Base-by-base conservation (phyloP, 208 protist species). In the Herpetomonas samuelpessoai region DNA sequence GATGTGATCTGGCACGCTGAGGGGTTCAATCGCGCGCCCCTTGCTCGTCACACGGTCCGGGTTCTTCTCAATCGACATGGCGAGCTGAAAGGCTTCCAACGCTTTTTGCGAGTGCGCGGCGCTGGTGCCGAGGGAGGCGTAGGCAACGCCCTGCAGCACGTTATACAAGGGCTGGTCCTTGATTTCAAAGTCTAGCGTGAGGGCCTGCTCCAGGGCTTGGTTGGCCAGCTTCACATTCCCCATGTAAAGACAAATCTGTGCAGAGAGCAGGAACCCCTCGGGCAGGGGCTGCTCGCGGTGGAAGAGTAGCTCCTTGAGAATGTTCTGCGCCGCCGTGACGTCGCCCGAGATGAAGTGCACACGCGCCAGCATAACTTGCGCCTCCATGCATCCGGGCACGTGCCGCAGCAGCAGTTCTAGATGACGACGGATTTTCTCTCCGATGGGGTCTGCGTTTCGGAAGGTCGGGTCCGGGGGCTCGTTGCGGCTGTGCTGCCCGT, bases 161-260 rank as follows among this genome's bases (percentile, higher is more conserved):
- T 97, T 92, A 68, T 97, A 98, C 3, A 87, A 63, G 9, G 94
- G 86, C 62, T 87, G 80, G 60, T 98, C 89, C 55, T 95, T 89
- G 21, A 98, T 63, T 28, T 91, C 78, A 76, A 98, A 98, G 66
- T 98, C 88, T 27, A 96, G 73, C 9, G 84, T 95, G 28, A 97
- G 74, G 12, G 93, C 96, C 66, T 94, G 83, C 60, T 97, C 91
- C 6, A 98, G 83, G 6, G 90, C 80, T 25, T 88, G 75, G 29
- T 45, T 62, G 3, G 96, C 96, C n/a, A 87, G 52, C 35, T 66
- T 79, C 31, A 79, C 61, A 29, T 97, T 86, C 14, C 92, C 88
- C 64, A 88, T 74, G 53, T 91, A 83, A 47, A 92, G 79, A 48
- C 81, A 89, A 31, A 98, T 88, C 65, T 97, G 93, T 19, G 93